phyloP scores from a whole-genome alignment of 805 yeast species.

The Candida maris region DNA sequence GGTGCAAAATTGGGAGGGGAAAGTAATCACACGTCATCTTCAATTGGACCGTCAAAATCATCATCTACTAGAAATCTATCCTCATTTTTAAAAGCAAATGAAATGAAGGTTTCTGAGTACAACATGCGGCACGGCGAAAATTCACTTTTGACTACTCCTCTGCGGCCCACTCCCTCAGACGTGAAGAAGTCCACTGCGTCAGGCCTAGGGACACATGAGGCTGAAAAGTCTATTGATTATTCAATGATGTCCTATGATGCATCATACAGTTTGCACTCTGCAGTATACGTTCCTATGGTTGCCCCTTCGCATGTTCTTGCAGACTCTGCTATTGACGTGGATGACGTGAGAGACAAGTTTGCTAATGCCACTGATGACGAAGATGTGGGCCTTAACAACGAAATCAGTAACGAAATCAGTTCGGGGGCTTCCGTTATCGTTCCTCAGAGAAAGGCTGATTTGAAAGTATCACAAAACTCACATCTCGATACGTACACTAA shows the following conservation, averaged over 20 bases:
- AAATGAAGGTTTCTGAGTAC: slow-evolving; percentile 19
- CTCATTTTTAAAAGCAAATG: slow-evolving; percentile 18
- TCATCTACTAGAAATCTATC: slow-evolving; percentile 28
- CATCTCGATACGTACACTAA: slow-evolving; percentile 19
- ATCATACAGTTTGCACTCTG: slow-evolving; percentile 31
- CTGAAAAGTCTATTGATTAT: slow-evolving; percentile 25
- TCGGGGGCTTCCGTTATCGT: slow-evolving; percentile 18
- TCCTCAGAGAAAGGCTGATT: slow-evolving; percentile 28
- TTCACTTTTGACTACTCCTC: not conserved
- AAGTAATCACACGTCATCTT: slow-evolving; percentile 1
- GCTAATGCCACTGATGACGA: slow-evolving; percentile 27
- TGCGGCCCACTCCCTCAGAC: not conserved
- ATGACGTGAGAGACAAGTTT: slow-evolving; percentile 19
- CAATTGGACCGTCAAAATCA: slow-evolving; percentile 20
- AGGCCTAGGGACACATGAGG: slow-evolving; percentile 19
- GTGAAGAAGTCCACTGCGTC: too few species aligned
- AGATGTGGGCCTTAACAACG: slow-evolving; percentile 4
- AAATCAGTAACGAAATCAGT: slow-evolving; percentile 5
- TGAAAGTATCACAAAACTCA: slow-evolving; percentile 23
- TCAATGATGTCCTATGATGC: slow-evolving; percentile 25
- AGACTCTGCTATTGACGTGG: not conserved
- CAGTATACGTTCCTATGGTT: slow-evolving; percentile 27
- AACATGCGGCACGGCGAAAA: slow-evolving; percentile 8
- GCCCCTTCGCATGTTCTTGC: slow-evolving; percentile 23
- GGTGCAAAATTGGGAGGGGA: not conserved